Conservation (phyloP, 352 stramenopile species). For the Phytophthora chlamydospora region DNA sequence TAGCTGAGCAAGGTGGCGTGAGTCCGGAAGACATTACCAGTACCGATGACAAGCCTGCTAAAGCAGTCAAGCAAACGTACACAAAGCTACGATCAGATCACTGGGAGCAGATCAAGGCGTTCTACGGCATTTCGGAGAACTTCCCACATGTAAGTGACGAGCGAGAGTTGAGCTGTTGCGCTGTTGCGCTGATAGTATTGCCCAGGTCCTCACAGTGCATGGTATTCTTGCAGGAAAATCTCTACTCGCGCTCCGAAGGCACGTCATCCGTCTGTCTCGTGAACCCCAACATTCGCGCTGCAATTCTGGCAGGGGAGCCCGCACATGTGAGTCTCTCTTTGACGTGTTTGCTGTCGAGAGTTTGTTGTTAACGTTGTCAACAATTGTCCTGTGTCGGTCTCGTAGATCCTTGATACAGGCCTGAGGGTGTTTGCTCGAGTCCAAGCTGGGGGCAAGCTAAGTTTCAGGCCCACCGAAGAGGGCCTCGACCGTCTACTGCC, state of each 20-base stretch:
- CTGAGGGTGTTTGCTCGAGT: conserved; percentile 88
- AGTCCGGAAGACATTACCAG: neutral
- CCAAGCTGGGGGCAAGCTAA: conserved; percentile 42
- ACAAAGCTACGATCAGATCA: conserved; percentile 52
- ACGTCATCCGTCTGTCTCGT: conserved; percentile 73
- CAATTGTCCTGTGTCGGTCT: neutral
- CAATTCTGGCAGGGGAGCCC: conserved; percentile 62
- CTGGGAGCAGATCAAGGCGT: conserved; percentile 63
- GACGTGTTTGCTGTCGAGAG: neutral
- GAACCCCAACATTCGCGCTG: conserved; percentile 50
- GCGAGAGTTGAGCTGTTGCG: neutral
- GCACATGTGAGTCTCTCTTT: conserved; percentile 39
- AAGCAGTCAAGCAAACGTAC: conserved; percentile 50
- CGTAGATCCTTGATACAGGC: conserved; percentile 85
- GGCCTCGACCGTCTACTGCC: conserved; percentile 73
- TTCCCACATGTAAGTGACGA: conserved; percentile 52
- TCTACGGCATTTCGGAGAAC: conserved; percentile 70
- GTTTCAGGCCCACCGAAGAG: conserved; percentile 86
- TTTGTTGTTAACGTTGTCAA: neutral
- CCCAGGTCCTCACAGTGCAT: neutral
- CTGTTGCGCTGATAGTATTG: too few relatives aligned
- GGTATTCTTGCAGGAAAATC: conserved; percentile 43
- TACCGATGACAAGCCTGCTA: conserved; percentile 18
- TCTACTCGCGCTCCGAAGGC: conserved; percentile 71
- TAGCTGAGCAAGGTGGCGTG: conserved; percentile 6